Evolutionary conservation across 2,329 filamentous ascomycete genomes (phyloP).

Genomic region (Colletotrichum sp.): DNA sequence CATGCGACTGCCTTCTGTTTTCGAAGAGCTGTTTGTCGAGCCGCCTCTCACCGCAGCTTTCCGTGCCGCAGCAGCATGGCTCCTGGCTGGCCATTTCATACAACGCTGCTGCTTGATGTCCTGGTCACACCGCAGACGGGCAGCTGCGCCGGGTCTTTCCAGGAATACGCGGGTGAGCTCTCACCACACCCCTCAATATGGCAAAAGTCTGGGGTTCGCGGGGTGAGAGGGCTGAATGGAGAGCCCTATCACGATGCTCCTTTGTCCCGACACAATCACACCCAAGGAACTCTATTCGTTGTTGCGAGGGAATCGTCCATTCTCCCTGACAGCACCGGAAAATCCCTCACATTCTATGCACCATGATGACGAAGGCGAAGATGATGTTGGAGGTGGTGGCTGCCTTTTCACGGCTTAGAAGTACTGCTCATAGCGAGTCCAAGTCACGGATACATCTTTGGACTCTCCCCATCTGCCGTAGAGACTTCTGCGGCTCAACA

Average conservation of each 20-base stretch:
- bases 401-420: not conserved
- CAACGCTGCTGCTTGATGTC: not conserved
- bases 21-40: not conserved
- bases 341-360: conserved; percentile 13
- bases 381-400: not conserved
- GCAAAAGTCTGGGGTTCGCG: conserved; percentile 10
- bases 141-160: not conserved
- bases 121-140: not conserved
- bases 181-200: not conserved
- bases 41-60: not conserved
- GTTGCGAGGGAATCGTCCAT: not conserved
- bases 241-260: conserved; percentile 1
- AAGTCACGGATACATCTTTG: not conserved
- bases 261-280: conserved; percentile 8
- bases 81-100: not conserved
- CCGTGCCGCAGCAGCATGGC: not conserved
- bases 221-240: not conserved
- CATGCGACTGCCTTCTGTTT: conserved; percentile 17
- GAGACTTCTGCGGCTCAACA: conserved; percentile 7
- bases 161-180: not conserved
- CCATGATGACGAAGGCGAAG: not conserved
- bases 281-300: not conserved
- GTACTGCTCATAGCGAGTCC: not conserved
- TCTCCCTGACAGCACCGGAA: not conserved
- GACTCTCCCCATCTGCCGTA: not conserved